Percentiles rank a stretch among this genome's conserved stretches.
Evolutionary conservation across 2,329 filamentous ascomycete species (phyloP).

Genomic region (Aschersonia sp.): DNA sequence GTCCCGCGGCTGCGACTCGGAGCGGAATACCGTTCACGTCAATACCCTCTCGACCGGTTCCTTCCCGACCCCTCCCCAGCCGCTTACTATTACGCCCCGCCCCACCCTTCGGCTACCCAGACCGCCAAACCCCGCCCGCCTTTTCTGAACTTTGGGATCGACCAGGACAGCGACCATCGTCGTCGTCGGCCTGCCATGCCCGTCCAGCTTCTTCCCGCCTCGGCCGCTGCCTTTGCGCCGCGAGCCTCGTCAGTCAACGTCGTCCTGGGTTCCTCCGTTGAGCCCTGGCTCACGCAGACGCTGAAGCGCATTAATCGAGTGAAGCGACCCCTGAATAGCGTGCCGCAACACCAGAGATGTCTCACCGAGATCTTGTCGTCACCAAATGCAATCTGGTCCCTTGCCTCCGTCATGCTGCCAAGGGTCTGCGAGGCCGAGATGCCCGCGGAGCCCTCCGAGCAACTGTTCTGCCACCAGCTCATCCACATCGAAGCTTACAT

Average conservation of each 20-base stretch:
- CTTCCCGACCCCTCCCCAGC: not conserved
- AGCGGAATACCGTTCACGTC: not conserved
- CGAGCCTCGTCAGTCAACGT: constrained; percentile 83
- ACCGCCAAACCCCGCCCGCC: not conserved
- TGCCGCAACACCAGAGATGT: constrained; percentile 88
- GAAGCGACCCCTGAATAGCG: constrained; percentile 94
- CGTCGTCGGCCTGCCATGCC: constrained; percentile 47
- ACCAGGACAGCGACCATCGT: not conserved
- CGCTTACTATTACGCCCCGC: not conserved
- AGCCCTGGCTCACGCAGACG: constrained; percentile 92
- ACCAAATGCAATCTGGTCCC: constrained; percentile 81
- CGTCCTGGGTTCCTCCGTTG: constrained; percentile 79
- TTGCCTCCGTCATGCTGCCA: constrained; percentile 83
- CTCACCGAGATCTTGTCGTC: constrained; percentile 89
- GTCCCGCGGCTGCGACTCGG: not conserved
- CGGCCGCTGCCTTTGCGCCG: constrained; percentile 90
- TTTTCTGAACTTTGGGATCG: not conserved
- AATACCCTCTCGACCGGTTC: not conserved
- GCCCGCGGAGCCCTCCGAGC: constrained; percentile 71
- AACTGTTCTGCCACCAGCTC: constrained; percentile 83
- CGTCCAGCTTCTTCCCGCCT: constrained; percentile 83
- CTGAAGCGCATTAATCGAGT: constrained; percentile 93
- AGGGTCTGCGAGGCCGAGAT: constrained; percentile 80
- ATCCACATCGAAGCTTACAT: constrained; percentile 94
- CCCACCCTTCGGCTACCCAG: not conserved